A percentile compares a stretch with the other conserved stretches of the same genome.
Evolutionary conservation across 1,284 basidiomycete genomes (phyloP).

Genomic region (Tranzscheliella williamsii): DNA sequence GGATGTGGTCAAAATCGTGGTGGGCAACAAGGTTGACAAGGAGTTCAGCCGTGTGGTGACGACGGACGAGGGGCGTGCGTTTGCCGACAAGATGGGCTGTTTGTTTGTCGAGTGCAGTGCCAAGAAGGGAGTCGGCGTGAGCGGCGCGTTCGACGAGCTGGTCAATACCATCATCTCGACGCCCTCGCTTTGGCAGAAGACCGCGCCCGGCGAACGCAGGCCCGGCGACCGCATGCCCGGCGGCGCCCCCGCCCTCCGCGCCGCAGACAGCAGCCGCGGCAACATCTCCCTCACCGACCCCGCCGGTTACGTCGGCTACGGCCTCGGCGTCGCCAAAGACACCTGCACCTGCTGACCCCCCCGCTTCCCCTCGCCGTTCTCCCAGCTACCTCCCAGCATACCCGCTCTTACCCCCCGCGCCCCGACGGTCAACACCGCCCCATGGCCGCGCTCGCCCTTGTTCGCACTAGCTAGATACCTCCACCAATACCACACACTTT

Average conservation of each 20-base stretch:
- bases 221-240: constrained; percentile 59
- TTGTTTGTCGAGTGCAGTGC: constrained; percentile 77
- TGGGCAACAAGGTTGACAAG: constrained; percentile 89
- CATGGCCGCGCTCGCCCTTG: too few relatives aligned
- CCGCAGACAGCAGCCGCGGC: constrained; percentile 42
- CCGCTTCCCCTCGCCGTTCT: neutral
- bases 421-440: too few relatives aligned
- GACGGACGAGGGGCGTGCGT: constrained; percentile 75
- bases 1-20: constrained; percentile 90
- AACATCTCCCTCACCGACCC: constrained; percentile 43
- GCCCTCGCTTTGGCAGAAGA: constrained; percentile 51
- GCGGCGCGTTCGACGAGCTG: constrained; percentile 57
- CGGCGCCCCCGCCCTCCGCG: constrained; percentile 49
- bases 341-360: constrained; percentile 43
- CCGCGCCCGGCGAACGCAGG: constrained; percentile 43
- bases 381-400: too few relatives aligned
- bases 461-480: too few relatives aligned
- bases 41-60: constrained; percentile 87
- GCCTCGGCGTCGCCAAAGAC: constrained; percentile 36
- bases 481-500: too few relatives aligned
- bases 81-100: constrained; percentile 78
- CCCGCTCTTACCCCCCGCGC: too few relatives aligned
- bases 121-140: constrained; percentile 54
- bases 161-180: constrained; percentile 57
- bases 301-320: constrained; percentile 30